phyloP scores from a whole-genome alignment of 2,329 filamentous ascomycete genomes.

The Apiospora rasikravindrae region DNA sequence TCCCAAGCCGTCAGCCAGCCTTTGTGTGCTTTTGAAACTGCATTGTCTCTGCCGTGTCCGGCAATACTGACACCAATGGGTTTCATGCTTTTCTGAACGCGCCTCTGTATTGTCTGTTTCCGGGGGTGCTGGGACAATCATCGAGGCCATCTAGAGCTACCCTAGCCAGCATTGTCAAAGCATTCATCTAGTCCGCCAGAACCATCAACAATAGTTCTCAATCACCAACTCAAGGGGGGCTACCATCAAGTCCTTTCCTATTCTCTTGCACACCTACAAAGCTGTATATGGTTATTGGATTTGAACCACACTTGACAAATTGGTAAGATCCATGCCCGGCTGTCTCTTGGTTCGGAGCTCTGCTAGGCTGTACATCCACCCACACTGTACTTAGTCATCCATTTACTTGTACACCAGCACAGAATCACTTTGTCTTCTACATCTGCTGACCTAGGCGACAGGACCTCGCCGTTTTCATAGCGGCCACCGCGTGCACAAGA shows the following conservation, averaged over 20 bases:
- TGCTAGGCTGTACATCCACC: background rate
- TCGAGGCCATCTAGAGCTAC: constrained; percentile 9
- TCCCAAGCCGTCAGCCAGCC: background rate
- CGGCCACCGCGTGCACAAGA: constrained; percentile 4
- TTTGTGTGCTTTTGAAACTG: constrained; percentile 9
- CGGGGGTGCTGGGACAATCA: constrained; percentile 8
- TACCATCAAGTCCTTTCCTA: background rate
- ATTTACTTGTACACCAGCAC: background rate
- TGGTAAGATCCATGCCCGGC: background rate
- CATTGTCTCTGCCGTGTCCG: constrained; percentile 13
- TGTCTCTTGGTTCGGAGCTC: background rate
- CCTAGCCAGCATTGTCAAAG: constrained; percentile 16
- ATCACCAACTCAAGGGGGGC: constrained; percentile 13
- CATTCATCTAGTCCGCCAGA: constrained; percentile 21
- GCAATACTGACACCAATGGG: background rate
- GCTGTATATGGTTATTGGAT: constrained; percentile 2
- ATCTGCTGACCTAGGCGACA: background rate
- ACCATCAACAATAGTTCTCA: constrained; percentile 15
- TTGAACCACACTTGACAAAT: background rate
- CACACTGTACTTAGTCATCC: background rate
- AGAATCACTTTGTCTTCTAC: background rate
- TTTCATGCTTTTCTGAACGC: background rate
- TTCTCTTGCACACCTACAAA: constrained; percentile 3
- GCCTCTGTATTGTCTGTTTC: constrained; percentile 8
- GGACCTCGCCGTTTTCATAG: background rate